These are phyloP conservation scores for Sphaerulina vaccinii DNA, from an alignment of 2,329 filamentous ascomycete species.

Conservation along the genomic window DNA sequence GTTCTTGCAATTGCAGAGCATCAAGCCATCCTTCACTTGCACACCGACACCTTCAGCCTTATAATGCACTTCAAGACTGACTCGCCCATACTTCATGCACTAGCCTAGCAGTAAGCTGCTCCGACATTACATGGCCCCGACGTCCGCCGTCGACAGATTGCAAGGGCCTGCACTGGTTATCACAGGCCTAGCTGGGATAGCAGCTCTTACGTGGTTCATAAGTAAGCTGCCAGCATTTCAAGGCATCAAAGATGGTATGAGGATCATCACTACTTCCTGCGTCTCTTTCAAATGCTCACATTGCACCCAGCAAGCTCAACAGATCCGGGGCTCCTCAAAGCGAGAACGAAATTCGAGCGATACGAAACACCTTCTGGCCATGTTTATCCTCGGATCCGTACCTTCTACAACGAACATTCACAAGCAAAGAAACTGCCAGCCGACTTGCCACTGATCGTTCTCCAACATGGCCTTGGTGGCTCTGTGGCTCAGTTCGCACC, in stretches of 20 bases:
- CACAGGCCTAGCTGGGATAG: conserved; percentile 7
- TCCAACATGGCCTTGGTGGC: conserved; percentile 90
- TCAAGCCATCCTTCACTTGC: conserved; percentile 8
- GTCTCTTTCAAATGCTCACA: conserved; percentile 8
- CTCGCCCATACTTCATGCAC: background rate
- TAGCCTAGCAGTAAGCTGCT: too few relatives aligned
- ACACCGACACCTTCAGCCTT: conserved; percentile 9
- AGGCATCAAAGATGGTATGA: conserved; percentile 16
- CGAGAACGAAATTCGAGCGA: conserved; percentile 68
- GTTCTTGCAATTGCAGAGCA: background rate
- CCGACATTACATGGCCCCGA: conserved; percentile 4
- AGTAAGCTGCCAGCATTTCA: conserved; percentile 9
- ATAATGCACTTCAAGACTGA: background rate
- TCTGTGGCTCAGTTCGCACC: conserved; percentile 85
- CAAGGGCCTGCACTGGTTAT: conserved; percentile 6
- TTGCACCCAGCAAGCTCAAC: conserved; percentile 39
- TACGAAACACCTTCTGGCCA: conserved; percentile 69
- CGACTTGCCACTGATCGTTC: conserved; percentile 79
- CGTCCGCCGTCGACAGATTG: background rate
- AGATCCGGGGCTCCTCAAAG: conserved; percentile 77
- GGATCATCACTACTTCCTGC: background rate
- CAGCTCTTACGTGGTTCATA: conserved; percentile 5
- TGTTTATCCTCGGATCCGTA: conserved; percentile 72
- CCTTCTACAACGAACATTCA: conserved; percentile 79
- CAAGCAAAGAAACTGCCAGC: conserved; percentile 78